Percentiles rank a stretch among this genome's conserved stretches.
Evolutionary conservation across 2,329 filamentous ascomycete species (phyloP).

Genomic region (Alternaria brassicae): DNA sequence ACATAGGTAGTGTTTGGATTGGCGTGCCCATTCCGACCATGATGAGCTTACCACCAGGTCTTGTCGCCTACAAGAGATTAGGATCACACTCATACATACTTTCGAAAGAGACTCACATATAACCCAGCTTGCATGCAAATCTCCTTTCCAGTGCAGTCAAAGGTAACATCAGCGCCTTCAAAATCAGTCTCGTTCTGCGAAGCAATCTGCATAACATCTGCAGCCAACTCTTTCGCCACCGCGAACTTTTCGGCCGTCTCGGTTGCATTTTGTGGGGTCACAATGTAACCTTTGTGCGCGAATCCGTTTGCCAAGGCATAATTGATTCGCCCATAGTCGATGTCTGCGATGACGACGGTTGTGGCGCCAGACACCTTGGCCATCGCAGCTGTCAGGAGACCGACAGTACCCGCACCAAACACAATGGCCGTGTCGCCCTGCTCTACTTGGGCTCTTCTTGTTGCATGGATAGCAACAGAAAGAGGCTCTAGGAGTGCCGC

Average conservation of each 20-base stretch:
- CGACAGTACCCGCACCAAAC: slow-evolving; percentile 78
- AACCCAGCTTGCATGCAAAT: slow-evolving; percentile 54
- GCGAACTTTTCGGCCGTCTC: slow-evolving; percentile 45
- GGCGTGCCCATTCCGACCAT: slow-evolving; percentile 66
- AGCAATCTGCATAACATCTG: slow-evolving; percentile 47
- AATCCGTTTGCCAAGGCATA: slow-evolving; percentile 51
- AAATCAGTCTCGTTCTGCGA: slow-evolving; percentile 47
- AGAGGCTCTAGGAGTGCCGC: slow-evolving; percentile 64
- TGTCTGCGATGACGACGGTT: slow-evolving; percentile 51
- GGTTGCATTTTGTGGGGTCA: slow-evolving; percentile 32
- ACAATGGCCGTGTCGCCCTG: slow-evolving; percentile 82
- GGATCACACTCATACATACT: slow-evolving; percentile 14
- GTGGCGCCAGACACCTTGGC: slow-evolving; percentile 52
- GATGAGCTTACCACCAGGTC: slow-evolving; percentile 60
- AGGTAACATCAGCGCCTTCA: slow-evolving; percentile 51
- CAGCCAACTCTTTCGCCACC: slow-evolving; percentile 46
- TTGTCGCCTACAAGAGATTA: slow-evolving; percentile 43
- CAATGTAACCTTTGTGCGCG: slow-evolving; percentile 49
- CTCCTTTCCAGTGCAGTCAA: slow-evolving; percentile 54
- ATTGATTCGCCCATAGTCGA: slow-evolving; percentile 50
- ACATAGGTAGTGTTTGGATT: slow-evolving; percentile 61
- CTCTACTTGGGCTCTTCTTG: slow-evolving; percentile 72
- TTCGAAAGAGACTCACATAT: slow-evolving; percentile 41
- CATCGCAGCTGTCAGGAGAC: slow-evolving; percentile 51
- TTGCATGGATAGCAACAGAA: slow-evolving; percentile 85